phyloP scores from a whole-genome alignment of 2,329 filamentous ascomycete genomes.

The Thelonectria rubi region DNA sequence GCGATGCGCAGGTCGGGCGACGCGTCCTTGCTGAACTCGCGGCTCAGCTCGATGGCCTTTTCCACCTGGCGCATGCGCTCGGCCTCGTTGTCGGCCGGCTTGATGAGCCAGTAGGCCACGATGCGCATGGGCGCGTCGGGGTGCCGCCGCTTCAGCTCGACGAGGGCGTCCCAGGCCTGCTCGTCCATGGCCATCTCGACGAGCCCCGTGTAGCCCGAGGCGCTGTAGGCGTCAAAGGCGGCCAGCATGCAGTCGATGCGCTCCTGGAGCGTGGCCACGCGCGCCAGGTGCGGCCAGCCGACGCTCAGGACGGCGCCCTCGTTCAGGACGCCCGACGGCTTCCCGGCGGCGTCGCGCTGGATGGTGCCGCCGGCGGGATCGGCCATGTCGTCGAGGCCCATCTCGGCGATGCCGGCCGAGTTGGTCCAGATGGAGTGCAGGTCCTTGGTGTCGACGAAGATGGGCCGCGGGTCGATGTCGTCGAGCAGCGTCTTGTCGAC shows the following conservation, averaged over 20 bases:
- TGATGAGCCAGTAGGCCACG: slow-evolving; percentile 66
- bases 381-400: slow-evolving; percentile 51
- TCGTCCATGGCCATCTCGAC: slow-evolving; percentile 72
- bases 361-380: slow-evolving; percentile 60
- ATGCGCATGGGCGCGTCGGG: slow-evolving; percentile 53
- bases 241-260: slow-evolving; percentile 58
- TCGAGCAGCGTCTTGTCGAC: slow-evolving; percentile 55
- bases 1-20: slow-evolving; percentile 58
- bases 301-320: slow-evolving; percentile 62
- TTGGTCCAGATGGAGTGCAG: slow-evolving; percentile 62
- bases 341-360: slow-evolving; percentile 58
- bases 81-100: slow-evolving; percentile 54
- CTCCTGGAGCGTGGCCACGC: slow-evolving; percentile 57
- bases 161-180: slow-evolving; percentile 60
- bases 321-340: slow-evolving; percentile 59
- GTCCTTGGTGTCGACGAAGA: slow-evolving; percentile 61
- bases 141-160: slow-evolving; percentile 51
- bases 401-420: slow-evolving; percentile 55
- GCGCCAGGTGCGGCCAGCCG: slow-evolving; percentile 64
- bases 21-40: slow-evolving; percentile 45
- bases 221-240: slow-evolving; percentile 60
- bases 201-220: slow-evolving; percentile 63
- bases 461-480: slow-evolving; percentile 57
- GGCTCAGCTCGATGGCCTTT: slow-evolving; percentile 56
- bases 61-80: slow-evolving; percentile 58